Conservation (phyloP, 306 rosid genomes). For the Medicago lupulina region DNA sequence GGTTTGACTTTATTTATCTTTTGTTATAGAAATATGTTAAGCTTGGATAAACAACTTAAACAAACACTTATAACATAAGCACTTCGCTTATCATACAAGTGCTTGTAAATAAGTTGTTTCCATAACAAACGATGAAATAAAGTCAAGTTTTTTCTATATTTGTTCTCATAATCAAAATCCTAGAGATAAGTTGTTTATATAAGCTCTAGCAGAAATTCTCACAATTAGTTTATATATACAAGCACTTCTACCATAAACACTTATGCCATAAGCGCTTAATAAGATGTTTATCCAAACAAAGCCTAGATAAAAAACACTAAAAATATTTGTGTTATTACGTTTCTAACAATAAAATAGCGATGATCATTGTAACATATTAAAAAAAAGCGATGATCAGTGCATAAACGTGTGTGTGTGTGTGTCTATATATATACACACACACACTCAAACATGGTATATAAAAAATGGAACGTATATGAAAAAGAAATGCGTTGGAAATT, state of each 20-base stretch:
- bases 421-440: too few relatives aligned
- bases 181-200: too few relatives aligned
- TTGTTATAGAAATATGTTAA: too few relatives aligned
- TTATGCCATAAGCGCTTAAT: neutral
- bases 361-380: too few relatives aligned
- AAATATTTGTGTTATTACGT: neutral
- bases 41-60: neutral
- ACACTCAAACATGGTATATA: too few relatives aligned
- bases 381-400: constrained; percentile 8
- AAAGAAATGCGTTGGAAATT: neutral
- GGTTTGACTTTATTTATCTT: neutral
- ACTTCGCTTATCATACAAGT: neutral
- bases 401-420: neutral
- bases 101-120: too few relatives aligned
- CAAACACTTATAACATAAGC: too few relatives aligned
- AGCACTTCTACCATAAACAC: neutral
- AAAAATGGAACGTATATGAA: neutral
- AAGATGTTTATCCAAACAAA: neutral
- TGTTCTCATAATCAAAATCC: too few relatives aligned
- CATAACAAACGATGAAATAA: too few relatives aligned
- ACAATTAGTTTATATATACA: neutral
- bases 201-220: too few relatives aligned
- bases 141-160: too few relatives aligned
- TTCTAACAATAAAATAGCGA: neutral
- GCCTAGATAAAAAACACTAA: neutral